These are phyloP conservation scores for Hemileccinum impolitum DNA, from an alignment of 768 basidiomycete species.

Conservation along the genomic window DNA sequence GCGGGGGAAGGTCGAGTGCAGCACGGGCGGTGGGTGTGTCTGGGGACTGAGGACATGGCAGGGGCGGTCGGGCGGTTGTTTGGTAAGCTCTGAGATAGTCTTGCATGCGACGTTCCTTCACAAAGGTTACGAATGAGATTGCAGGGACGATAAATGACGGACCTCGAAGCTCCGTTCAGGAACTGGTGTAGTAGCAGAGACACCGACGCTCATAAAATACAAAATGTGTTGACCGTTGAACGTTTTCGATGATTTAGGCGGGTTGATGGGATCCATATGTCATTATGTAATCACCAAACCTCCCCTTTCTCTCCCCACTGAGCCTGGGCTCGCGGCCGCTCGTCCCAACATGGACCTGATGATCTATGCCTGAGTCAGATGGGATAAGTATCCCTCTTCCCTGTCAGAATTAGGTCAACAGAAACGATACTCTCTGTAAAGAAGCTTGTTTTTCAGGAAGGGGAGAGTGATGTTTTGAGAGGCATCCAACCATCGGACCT, in stretches of 20 bases:
- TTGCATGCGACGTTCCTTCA: conserved; percentile 51
- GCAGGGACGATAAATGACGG: background rate
- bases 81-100: conserved; percentile 53
- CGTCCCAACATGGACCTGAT: no score
- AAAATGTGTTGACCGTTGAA: conserved; percentile 12
- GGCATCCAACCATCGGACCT: no score
- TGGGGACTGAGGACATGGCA: conserved; percentile 47
- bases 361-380: no score
- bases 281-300: conserved; percentile 10
- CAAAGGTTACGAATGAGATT: background rate
- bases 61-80: conserved; percentile 45
- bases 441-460: no score
- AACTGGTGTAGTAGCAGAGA: conserved; percentile 5
- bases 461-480: no score
- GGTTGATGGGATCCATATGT: background rate
- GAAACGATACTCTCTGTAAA: no score
- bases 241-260: conserved; percentile 2
- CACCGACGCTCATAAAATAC: conserved; percentile 30
- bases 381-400: no score
- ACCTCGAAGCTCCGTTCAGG: conserved; percentile 31
- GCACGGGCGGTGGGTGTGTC: conserved; percentile 41
- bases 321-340: no score
- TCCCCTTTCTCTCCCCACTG: no score
- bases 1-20: conserved; percentile 45
- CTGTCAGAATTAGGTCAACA: no score